Conservation (phyloP, 2,329 filamentous ascomycete genomes). For the Aureobasidium zeae region DNA sequence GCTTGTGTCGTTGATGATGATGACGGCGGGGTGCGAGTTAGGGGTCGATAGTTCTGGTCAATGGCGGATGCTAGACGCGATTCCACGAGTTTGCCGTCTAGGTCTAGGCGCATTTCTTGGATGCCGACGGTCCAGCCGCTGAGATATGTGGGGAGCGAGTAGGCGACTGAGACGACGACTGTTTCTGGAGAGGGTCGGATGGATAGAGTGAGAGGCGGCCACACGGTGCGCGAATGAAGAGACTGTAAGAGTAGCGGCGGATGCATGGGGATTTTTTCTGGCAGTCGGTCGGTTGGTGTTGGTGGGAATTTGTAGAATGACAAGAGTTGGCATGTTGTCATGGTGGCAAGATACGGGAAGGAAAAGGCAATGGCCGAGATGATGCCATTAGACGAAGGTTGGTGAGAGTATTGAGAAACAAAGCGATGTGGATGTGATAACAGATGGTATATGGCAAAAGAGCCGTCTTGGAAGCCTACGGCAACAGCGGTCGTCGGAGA, state of each 20-base stretch:
- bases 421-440: conserved; percentile 39
- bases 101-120: conserved; percentile 71
- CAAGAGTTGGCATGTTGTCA: conserved; percentile 63
- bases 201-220: conserved; percentile 71
- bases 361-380: conserved; percentile 63
- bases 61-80: conserved; percentile 45
- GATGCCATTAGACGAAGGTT: conserved; percentile 53
- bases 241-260: conserved; percentile 60
- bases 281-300: conserved; percentile 19
- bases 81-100: conserved; percentile 38
- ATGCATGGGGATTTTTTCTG: conserved; percentile 19
- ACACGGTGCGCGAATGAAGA: conserved; percentile 69
- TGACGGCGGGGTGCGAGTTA: conserved; percentile 26
- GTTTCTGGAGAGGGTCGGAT: conserved; percentile 57
- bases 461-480: conserved; percentile 63
- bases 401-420: conserved; percentile 47
- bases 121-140: conserved; percentile 83
- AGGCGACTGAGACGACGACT: conserved; percentile 76
- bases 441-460: conserved; percentile 61
- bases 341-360: conserved; percentile 68
- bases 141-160: conserved; percentile 66
- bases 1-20: conserved; percentile 19
- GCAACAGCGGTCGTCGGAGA: conserved; percentile 36
- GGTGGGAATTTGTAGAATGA: conserved; percentile 62
- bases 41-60: conserved; percentile 38